Base-by-base conservation (phyloP, 2,329 filamentous ascomycete species). In the Alternaria novae-zelandiae region DNA sequence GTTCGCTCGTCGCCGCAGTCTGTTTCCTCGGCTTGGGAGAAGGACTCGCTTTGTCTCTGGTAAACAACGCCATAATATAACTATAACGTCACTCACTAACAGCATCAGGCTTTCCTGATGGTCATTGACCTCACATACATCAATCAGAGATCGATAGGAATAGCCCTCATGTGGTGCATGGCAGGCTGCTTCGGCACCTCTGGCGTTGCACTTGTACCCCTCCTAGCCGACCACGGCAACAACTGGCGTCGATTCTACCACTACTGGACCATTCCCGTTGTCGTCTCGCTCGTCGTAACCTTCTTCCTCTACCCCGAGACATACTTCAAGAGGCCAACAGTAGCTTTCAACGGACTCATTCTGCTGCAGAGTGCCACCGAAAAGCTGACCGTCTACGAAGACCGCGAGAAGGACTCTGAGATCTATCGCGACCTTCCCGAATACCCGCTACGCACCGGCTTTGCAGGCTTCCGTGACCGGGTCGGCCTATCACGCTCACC, bases 281-380 rank as follows among this genome's bases (percentile, higher is more conserved):
- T 65, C 2, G 30, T 76, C 5, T 60, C 78, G 0, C 65, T 80
- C 20, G 2, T 79, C 2, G 57, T 78, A 3, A 69, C 71, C 1
- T 74, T 79, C 28, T 63, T 79, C 21, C 72, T 78, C 12, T 76
- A 71, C 21, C 79, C 79, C 0, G 81, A 82, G 50, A 82, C 79
- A 1, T 82, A 79, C 64, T 83, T 82, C 70, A 73, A 80, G 54
- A 76, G 81, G 1, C 81, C 81, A 0, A 77, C 77, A 0, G 74
- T 83, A 9, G 80, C 81, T 6, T 82, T 81, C 44, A 76, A 82
- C 61, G 81, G 81, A 3, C 78, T 78, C 21, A 79, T 82, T 5
- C 59, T 82, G 4, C 55, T 80, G 2, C 81, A 82, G 61, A 76
- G 70, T 13, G 76, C 75, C 3, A 78, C 78, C 0, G 81, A 82